phyloP scores from a whole-genome alignment of 768 basidiomycete species.

The Serendipita sp. region DNA sequence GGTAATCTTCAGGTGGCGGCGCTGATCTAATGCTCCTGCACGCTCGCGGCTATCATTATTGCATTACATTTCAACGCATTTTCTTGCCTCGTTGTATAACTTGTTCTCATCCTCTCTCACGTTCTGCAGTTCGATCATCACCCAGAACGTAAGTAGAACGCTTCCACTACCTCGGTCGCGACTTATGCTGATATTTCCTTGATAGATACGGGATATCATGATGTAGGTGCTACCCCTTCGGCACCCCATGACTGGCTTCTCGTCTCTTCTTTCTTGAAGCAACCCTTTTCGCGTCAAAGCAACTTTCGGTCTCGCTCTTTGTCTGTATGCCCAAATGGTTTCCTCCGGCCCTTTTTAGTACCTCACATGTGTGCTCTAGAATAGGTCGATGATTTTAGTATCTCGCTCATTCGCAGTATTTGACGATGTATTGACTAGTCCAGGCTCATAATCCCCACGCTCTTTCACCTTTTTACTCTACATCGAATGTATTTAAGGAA shows the following conservation, averaged over 20 bases:
- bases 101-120: background rate
- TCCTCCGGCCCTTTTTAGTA: background rate
- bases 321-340: background rate
- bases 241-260: background rate
- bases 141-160: background rate
- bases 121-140: background rate
- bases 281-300: background rate
- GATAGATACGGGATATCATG: constrained; percentile 1
- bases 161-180: background rate
- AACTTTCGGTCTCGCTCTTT: background rate
- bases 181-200: background rate
- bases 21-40: background rate
- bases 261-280: background rate
- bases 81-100: background rate
- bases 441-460: too few relatives aligned
- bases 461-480: too few relatives aligned
- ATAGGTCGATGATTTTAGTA: too few relatives aligned
- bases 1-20: constrained; percentile 5
- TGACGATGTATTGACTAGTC: too few relatives aligned
- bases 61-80: background rate
- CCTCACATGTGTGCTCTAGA: background rate
- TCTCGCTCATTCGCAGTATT: too few relatives aligned
- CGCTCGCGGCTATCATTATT: background rate
- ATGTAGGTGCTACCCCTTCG: background rate
- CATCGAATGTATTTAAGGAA: too few relatives aligned